Conservation (phyloP, 148 eudicot genomes). For the Cornus kousa region DNA sequence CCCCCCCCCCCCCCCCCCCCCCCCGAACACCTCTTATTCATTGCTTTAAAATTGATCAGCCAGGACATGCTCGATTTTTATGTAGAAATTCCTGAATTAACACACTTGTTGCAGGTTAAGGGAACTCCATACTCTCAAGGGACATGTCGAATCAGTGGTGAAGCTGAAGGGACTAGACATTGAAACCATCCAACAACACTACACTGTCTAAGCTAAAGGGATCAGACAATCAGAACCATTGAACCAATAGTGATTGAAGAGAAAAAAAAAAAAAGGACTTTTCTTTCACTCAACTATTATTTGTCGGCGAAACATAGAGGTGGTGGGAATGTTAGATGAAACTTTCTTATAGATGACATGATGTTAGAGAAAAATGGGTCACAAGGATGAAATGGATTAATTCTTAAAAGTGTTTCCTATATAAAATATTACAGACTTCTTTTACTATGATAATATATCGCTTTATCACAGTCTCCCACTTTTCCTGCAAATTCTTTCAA, state of each 20-base stretch:
- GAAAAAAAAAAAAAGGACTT: too few relatives aligned
- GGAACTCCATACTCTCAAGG: conserved; percentile 67
- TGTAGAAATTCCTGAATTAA: background rate
- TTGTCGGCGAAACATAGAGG: background rate
- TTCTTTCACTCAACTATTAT: background rate
- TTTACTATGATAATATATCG: background rate
- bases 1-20: too few relatives aligned
- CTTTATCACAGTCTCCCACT: background rate
- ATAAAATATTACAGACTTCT: background rate
- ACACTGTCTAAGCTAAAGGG: conserved; percentile 38
- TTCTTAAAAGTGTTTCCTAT: background rate
- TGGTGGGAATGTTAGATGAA: conserved; percentile 4
- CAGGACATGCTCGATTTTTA: background rate
- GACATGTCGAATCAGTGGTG: conserved; percentile 65
- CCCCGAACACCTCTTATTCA: too few relatives aligned
- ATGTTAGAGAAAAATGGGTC: background rate
- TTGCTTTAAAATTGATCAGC: too few relatives aligned
- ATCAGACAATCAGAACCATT: too few relatives aligned
- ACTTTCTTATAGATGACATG: background rate
- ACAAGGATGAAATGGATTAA: background rate
- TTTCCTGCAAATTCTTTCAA: background rate
- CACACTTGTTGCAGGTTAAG: conserved; percentile 38
- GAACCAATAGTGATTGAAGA: too few relatives aligned
- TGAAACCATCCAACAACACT: conserved; percentile 51
- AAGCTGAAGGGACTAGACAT: conserved; percentile 69